phyloP scores from a whole-genome alignment of 176 grass and related monocot genomes.

The Lolium rigidum region DNA sequence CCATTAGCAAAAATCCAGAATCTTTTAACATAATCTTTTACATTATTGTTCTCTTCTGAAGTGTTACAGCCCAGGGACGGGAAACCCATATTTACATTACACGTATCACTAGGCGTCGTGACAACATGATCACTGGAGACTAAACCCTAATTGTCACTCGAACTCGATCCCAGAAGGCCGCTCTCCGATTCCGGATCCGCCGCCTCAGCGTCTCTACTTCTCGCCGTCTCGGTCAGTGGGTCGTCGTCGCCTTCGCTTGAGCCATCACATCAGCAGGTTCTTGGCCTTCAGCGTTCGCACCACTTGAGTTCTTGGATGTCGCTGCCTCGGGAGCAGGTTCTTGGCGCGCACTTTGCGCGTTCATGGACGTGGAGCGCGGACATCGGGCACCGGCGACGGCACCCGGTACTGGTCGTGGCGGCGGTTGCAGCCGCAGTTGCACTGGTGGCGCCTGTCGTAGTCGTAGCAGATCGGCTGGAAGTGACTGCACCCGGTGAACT shows the following conservation, averaged over 20 bases:
- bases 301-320: background rate
- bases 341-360: background rate
- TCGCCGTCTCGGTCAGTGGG: background rate
- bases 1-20: no score
- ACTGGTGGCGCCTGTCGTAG: background rate
- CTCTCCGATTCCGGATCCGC: background rate
- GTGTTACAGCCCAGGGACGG: no score
- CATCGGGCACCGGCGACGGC: background rate
- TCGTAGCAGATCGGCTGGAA: background rate
- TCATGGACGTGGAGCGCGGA: conserved; percentile 2
- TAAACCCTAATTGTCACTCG: background rate
- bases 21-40: background rate
- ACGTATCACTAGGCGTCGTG: no score
- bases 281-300: background rate
- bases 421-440: background rate
- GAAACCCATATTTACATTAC: no score
- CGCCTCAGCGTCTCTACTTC: no score
- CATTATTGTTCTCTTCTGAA: background rate
- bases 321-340: background rate
- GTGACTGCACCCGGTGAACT: background rate
- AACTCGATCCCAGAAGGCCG: conserved; percentile 22
- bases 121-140: no score
- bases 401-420: no score
- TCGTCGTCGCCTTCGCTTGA: background rate
- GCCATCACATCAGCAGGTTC: background rate